These are phyloP conservation scores for Casuarina glauca DNA, from an alignment of 306 rosid genomes.

Conservation along the genomic window DNA sequence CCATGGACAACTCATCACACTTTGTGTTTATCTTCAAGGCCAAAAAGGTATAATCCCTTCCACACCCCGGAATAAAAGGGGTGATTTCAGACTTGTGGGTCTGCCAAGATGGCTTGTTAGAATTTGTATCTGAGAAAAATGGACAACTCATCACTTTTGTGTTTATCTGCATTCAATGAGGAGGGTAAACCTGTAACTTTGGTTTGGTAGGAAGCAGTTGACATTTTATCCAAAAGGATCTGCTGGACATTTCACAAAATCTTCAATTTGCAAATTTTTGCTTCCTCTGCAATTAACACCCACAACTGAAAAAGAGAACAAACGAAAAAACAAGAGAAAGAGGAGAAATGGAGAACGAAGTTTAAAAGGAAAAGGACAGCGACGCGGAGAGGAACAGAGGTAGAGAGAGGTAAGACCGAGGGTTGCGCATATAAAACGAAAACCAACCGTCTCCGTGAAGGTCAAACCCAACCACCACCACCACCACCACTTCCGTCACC, in stretches of 20 bases:
- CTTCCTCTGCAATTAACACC: slow-evolving; percentile 44
- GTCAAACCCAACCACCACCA: slow-evolving; percentile 51
- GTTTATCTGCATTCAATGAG: too few relatives aligned
- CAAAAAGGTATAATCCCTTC: too few relatives aligned
- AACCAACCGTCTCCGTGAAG: slow-evolving; percentile 54
- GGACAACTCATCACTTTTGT: too few relatives aligned
- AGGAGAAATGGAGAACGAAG: neutral
- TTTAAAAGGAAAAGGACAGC: neutral
- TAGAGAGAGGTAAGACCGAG: neutral
- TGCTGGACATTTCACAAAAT: slow-evolving; percentile 11
- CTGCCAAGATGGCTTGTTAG: too few relatives aligned
- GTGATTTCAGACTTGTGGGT: too few relatives aligned
- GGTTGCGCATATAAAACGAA: slow-evolving; percentile 1
- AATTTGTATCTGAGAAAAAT: too few relatives aligned
- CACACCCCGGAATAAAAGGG: too few relatives aligned
- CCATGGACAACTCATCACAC: too few relatives aligned
- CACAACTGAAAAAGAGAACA: neutral
- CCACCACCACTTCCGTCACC: neutral
- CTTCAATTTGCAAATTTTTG: slow-evolving; percentile 21
- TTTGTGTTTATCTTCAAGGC: too few relatives aligned
- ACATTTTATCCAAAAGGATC: slow-evolving; percentile 13
- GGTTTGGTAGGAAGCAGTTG: too few relatives aligned
- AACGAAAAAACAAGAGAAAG: neutral
- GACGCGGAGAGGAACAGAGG: slow-evolving; percentile 14
- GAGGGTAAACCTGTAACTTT: too few relatives aligned